Evolutionary conservation across 176 grass and related monocot species (phyloP), one percentile per base, ranked within the genome.

Genomic region (Oryza longistaminata): DNA sequence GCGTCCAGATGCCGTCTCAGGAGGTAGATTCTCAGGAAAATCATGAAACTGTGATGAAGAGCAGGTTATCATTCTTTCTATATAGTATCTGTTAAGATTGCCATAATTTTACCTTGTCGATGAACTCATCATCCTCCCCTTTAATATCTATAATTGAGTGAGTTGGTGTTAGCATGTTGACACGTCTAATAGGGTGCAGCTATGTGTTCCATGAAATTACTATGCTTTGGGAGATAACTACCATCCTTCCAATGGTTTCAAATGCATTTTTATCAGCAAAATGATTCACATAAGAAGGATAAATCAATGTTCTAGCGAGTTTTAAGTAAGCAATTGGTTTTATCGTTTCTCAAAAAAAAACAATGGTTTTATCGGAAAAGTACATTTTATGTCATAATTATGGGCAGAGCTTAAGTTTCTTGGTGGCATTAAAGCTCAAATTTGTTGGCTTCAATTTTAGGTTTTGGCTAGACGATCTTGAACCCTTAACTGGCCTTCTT

Each of bases 21-120:
- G 71, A 79, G 52, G 83, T 86, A 81, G 77, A 77, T 42, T 74
- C 80, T 22, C 62, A 92, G 78, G 88, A 81, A 64, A 87, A 19
- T 73, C 24, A 83, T 25, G 89, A 77, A 11, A 67, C 85, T 82
- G 71, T 50, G 34, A 45, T 82, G 79, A n/a, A 77, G 53, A 85
- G 21, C 81, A 95, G 93, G 93, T 98, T 69, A 19, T 68, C 27
- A 53, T 75, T 81, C 4, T 9, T 75, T 70, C 19, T 77, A 49
- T 82, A 26, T 80, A 29, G 29, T 29, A 82, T 78, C 35, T n/a
- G 21, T 86, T 83, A n/a, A 12, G 76, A 74, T 52, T 64, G 68
- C 3, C 64, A 22, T 52, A 62, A n/a, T n/a, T 68, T 58, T 80
- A 58, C 17, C 49, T 7, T 33, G 35, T 39, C 66, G 35, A 85